Base-by-base conservation (phyloP, 148 eudicot genomes). In the Fagopyrum tataricum region DNA sequence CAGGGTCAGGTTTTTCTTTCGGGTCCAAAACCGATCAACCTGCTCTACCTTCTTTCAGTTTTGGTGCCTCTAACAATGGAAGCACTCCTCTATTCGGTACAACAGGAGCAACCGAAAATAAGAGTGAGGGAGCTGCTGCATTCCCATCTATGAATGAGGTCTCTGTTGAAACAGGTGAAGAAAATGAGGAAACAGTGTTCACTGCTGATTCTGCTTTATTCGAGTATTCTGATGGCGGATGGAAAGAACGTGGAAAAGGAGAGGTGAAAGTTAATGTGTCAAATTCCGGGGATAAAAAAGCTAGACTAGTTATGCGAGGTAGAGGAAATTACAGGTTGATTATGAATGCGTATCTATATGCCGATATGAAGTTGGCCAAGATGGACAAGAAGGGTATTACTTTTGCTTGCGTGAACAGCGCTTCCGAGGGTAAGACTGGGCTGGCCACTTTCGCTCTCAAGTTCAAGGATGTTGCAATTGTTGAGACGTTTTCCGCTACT, bases 221-320 rank as follows among this genome's bases (percentile, higher is more conserved):
- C 74, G 99, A 96, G 88, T 96, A 72, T 76, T 4, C 75, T 42
- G 92, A 90, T 40, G 96, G 92, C 48, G 84, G 89, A n/a, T 96
- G 99, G 99, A 96, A 88, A 78, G 99, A 92, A 80, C 85, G 97
- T 4, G 99, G 99, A 42, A 96, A 96, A 80, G 99, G 99, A 37
- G 99, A 96, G 72, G 77, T 96, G 31, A 96, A 87, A 78, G 78
- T 96, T 53, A 96, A 96, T 72, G 85, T 90, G 37, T 74, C 81
- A 4, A 85, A 84, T 48, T 67, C 72, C 1, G 94, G 90, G 79
- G 58, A 80, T 1, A 81, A 79, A 43, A 96, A 90, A 79, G 92
- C 97, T 14, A 84, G 99, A 75, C 81, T 96, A 31, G 88, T 96
- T 37, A 96, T 96, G 99, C 85, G 99, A 53, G 81, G 92, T 15